These are phyloP conservation scores for Trifolium repens DNA, from an alignment of 306 rosid genomes.

Conservation along the genomic window DNA sequence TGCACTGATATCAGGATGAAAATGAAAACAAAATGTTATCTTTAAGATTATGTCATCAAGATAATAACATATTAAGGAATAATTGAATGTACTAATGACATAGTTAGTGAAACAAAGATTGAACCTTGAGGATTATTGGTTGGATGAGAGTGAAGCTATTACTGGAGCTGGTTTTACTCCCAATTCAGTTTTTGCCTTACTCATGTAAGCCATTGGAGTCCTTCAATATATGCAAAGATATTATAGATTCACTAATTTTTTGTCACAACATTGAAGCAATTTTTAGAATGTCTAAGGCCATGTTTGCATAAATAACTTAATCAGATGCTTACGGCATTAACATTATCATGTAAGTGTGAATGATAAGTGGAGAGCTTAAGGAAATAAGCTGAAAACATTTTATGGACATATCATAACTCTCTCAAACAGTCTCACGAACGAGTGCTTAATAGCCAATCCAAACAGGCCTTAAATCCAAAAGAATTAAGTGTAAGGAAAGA, in stretches of 20 bases:
- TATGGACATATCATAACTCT: too few relatives aligned
- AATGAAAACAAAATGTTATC: slow-evolving; percentile 26
- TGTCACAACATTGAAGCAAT: too few relatives aligned
- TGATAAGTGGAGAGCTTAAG: too few relatives aligned
- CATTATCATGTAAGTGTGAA: too few relatives aligned
- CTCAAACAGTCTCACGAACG: too few relatives aligned
- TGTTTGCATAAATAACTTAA: too few relatives aligned
- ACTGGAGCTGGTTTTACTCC: slow-evolving; percentile 64
- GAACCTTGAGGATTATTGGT: slow-evolving; percentile 63
- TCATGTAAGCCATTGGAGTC: slow-evolving; percentile 59
- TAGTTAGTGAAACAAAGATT: neutral
- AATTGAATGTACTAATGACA: neutral
- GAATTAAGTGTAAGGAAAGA: neutral
- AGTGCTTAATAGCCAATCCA: neutral
- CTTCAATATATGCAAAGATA: slow-evolving; percentile 31
- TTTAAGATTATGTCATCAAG: neutral
- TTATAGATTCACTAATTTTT: too few relatives aligned
- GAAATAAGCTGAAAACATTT: too few relatives aligned
- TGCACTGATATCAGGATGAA: slow-evolving; percentile 68
- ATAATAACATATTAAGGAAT: neutral
- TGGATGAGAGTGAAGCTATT: slow-evolving; percentile 67
- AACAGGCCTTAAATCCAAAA: neutral
- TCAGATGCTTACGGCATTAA: too few relatives aligned
- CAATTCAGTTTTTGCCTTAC: slow-evolving; percentile 50
- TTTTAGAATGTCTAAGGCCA: too few relatives aligned